phyloP scores from a whole-genome alignment of 768 basidiomycete genomes.

The Suillus ampliporus region DNA sequence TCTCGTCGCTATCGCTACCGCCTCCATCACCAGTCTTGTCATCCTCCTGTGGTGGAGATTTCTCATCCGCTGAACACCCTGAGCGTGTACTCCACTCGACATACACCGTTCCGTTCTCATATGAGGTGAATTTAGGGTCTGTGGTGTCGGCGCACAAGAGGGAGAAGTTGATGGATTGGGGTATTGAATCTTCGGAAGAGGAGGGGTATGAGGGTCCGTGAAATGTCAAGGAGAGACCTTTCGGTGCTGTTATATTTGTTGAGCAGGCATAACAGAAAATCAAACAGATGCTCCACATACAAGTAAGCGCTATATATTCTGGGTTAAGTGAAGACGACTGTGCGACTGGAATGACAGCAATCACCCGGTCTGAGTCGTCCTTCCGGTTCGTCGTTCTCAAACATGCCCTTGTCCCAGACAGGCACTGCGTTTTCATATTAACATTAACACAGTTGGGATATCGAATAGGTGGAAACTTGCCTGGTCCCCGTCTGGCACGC shows the following conservation, averaged over 20 bases:
- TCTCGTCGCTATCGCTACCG: slow-evolving; percentile 24
- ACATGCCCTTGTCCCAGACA: slow-evolving; percentile 72
- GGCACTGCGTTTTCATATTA: slow-evolving; percentile 55
- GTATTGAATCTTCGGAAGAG: slow-evolving; percentile 44
- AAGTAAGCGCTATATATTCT: slow-evolving; percentile 33
- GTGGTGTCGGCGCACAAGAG: slow-evolving; percentile 58
- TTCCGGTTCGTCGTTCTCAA: slow-evolving; percentile 72
- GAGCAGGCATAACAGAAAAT: slow-evolving; percentile 2
- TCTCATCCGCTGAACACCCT: slow-evolving; percentile 52
- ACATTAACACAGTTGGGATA: slow-evolving; percentile 13
- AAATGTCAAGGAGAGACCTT: slow-evolving; percentile 60
- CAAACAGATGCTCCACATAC: slow-evolving; percentile 42
- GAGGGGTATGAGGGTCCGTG: slow-evolving; percentile 68
- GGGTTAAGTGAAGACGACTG: slow-evolving; percentile 38
- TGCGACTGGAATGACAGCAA: slow-evolving; percentile 79
- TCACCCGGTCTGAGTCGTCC: slow-evolving; percentile 59
- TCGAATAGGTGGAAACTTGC: slow-evolving; percentile 45
- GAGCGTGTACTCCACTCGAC: slow-evolving; percentile 68
- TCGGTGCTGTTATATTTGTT: slow-evolving; percentile 47
- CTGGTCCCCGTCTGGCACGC: slow-evolving; percentile 65
- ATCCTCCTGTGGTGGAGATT: slow-evolving; percentile 34
- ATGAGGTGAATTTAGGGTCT: slow-evolving; percentile 60
- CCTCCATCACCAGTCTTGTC: slow-evolving; percentile 23
- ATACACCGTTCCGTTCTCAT: slow-evolving; percentile 57
- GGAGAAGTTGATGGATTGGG: slow-evolving; percentile 66